Evolutionary conservation across 208 protist species (phyloP), one percentile per base, ranked within the genome.

Genomic region (Wallacemonas rigidus): DNA sequence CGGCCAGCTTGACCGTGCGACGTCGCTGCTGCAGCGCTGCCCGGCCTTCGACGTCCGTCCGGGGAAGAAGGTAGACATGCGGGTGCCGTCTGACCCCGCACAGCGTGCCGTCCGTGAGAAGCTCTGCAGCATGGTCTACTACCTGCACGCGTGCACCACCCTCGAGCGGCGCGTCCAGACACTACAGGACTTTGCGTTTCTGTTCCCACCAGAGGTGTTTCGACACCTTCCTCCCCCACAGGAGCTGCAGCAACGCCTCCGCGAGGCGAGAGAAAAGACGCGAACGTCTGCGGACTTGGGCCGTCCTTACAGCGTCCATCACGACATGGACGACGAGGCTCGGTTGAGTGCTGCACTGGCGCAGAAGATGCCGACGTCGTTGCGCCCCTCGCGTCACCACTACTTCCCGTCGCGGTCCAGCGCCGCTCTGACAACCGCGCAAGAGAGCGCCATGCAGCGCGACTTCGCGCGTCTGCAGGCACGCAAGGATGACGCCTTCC

Each of bases 201-300:
- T 85, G 2, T 93, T 95, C 75, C 87, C 87, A 11, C 79, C 79
- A 0, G 87, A 90, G 67, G 58, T 83, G 58, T 87, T 88, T 57
- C 72, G 69, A 0, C 48, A 65, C 36, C 40, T 91, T 12, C 81
- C 87, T 0, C 43, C 74, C 17, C 54, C 68, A 58, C 56, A 55
- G 12, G 47, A 69, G 45, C 64, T 76, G 36, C 62, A 64, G 47
- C 40, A 8, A 15, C 38, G 41, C n/a, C 60, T 77, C 17, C 44
- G 67, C 4, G 67, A 62, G 5, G 60, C 4, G 26, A 15, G 26
- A 6, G n/a, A 4, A 0, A 4, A 17, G 14, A n/a, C 9, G 51
- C 61, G 26, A n/a, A n/a, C n/a, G 26, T 0, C 26, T 26, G 26
- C 26, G 26, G 26, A 26, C 26, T 26, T 26, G 26, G 26, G 26